Evolutionary conservation across 768 basidiomycete genomes (phyloP).

Genomic region (Amanita exitialis): DNA sequence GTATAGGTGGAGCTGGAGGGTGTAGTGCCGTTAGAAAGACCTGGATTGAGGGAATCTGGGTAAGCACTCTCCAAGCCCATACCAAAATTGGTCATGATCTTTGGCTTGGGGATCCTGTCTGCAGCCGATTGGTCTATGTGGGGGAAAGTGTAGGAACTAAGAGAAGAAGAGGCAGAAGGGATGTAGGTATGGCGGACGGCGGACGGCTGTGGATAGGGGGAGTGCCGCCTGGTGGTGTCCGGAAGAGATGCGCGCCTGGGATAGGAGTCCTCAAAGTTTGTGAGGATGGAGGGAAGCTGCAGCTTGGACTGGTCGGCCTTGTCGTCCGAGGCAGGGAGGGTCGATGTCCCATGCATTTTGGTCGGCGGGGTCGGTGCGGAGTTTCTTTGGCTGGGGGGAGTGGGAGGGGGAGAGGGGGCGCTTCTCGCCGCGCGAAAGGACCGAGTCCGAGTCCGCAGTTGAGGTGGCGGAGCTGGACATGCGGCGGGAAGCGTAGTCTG

Average conservation of each 20-base stretch:
- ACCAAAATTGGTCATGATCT: slow-evolving; percentile 38
- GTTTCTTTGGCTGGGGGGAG: slow-evolving; percentile 44
- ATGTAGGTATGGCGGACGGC: slow-evolving; percentile 37
- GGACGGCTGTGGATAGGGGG: slow-evolving; percentile 43
- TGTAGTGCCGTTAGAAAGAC: slow-evolving; percentile 41
- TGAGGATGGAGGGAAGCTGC: slow-evolving; percentile 67
- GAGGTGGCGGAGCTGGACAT: slow-evolving; percentile 75
- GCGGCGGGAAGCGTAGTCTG: slow-evolving; percentile 54
- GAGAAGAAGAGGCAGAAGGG: slow-evolving; percentile 30
- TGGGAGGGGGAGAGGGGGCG: slow-evolving; percentile 45
- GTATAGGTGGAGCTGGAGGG: slow-evolving; percentile 41
- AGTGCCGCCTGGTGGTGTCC: slow-evolving; percentile 38
- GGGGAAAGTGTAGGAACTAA: slow-evolving; percentile 47
- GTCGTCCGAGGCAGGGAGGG: slow-evolving; percentile 25
- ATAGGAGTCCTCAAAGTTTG: slow-evolving; percentile 54
- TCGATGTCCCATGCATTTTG: slow-evolving; percentile 24
- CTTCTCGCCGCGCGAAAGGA: slow-evolving; percentile 52
- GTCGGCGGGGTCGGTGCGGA: slow-evolving; percentile 24
- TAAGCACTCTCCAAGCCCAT: slow-evolving; percentile 24
- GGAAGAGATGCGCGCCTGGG: slow-evolving; percentile 57
- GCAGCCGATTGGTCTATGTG: slow-evolving; percentile 26
- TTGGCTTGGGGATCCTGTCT: slow-evolving; percentile 30
- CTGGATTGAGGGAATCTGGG: slow-evolving; percentile 38
- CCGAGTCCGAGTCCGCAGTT: slow-evolving; percentile 55
- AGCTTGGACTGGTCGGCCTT: slow-evolving; percentile 43